phyloP scores from a whole-genome alignment of 495 filamentous ascomycete species.

The Darksidea phi region DNA sequence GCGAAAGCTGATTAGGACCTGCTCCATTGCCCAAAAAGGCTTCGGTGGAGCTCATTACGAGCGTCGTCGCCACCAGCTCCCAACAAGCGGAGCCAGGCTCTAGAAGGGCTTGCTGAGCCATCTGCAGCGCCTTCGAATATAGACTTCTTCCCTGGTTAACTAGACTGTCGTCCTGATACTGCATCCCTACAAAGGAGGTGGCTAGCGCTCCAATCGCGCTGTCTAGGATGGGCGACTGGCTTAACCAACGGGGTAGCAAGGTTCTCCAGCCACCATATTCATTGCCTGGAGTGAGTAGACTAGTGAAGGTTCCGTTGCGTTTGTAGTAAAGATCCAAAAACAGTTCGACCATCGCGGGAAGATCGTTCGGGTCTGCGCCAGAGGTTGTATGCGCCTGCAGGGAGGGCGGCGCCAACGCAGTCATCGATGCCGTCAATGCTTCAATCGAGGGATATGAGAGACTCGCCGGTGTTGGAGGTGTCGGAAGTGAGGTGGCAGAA shows the following conservation, averaged over 20 bases:
- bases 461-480: background rate
- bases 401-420: background rate
- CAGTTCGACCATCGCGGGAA: slow-evolving; percentile 11
- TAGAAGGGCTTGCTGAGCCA: slow-evolving; percentile 13
- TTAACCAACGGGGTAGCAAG: slow-evolving; percentile 17
- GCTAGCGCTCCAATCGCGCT: slow-evolving; percentile 23
- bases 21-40: slow-evolving; percentile 23
- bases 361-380: slow-evolving; percentile 16
- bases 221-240: slow-evolving; percentile 20
- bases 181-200: slow-evolving; percentile 20
- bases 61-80: slow-evolving; percentile 20
- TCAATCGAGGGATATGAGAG: background rate
- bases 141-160: slow-evolving; percentile 11
- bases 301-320: background rate
- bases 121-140: slow-evolving; percentile 21
- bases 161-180: slow-evolving; percentile 19
- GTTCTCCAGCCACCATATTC: slow-evolving; percentile 23
- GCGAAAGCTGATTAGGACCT: slow-evolving; percentile 16
- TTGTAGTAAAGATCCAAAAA: slow-evolving; percentile 29
- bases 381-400: background rate
- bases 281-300: slow-evolving; percentile 6
- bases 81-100: slow-evolving; percentile 6
- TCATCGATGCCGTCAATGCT: background rate
- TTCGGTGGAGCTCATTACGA: slow-evolving; percentile 27
- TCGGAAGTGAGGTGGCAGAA: background rate